Conservation (phyloP, 441 rosid species). For the Sinapis alba region DNA sequence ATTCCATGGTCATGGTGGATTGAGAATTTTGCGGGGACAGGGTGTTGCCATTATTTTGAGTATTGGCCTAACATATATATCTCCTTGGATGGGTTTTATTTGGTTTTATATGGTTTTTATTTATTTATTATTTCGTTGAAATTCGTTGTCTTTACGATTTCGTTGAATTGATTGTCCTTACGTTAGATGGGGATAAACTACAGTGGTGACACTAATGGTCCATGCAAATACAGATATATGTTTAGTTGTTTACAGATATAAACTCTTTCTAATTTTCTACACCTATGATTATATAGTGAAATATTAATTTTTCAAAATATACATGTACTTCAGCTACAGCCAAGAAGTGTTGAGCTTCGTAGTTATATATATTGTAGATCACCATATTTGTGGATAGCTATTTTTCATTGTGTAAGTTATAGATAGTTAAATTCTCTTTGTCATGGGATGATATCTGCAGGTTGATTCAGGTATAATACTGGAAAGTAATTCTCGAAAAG, state of each 20-base stretch:
- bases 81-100: not conserved
- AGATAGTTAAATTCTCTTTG: not conserved
- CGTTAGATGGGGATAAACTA: not conserved
- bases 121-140: not conserved
- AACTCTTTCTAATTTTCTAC: no score
- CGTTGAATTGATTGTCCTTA: not conserved
- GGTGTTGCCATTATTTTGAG: constrained; percentile 1
- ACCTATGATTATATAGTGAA: no score
- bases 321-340: not conserved
- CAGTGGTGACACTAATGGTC: not conserved
- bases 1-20: constrained; percentile 16
- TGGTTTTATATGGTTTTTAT: not conserved
- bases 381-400: not conserved
- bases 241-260: not conserved
- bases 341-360: not conserved
- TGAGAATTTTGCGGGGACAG: constrained; percentile 1
- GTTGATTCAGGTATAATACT: not conserved
- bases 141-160: not conserved
- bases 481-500: not conserved
- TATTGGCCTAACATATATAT: not conserved
- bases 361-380: not conserved
- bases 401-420: not conserved
- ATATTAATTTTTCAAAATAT: not conserved
- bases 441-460: not conserved
- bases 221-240: not conserved